Evolutionary conservation across 75 land plant genomes (phyloP).

Genomic region (Pinus albicaulis): DNA sequence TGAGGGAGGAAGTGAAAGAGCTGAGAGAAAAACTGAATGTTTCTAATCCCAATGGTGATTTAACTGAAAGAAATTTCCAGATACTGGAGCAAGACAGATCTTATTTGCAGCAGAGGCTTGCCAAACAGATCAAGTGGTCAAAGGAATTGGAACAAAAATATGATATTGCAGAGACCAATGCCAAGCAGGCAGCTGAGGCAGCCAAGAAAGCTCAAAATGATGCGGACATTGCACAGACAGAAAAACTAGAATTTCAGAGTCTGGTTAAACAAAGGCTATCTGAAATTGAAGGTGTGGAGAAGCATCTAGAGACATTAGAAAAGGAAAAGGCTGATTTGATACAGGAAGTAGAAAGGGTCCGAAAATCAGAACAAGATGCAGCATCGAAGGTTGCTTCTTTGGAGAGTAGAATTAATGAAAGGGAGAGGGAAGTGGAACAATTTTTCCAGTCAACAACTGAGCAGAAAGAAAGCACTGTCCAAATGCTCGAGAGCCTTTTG

Average conservation of each 20-base stretch:
- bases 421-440: slow-evolving; percentile 22
- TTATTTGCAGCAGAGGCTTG: slow-evolving; percentile 15
- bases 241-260: slow-evolving; percentile 20
- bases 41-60: too few relatives aligned
- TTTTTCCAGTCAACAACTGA: slow-evolving; percentile 23
- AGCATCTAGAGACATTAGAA: slow-evolving; percentile 8
- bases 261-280: slow-evolving; percentile 5
- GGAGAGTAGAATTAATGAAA: slow-evolving; percentile 24
- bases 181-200: slow-evolving; percentile 14
- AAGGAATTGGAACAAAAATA: slow-evolving; percentile 28
- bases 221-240: slow-evolving; percentile 15
- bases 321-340: slow-evolving; percentile 15
- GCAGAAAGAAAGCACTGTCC: slow-evolving; percentile 25
- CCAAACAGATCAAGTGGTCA: slow-evolving; percentile 10
- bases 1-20: too few relatives aligned
- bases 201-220: slow-evolving; percentile 22
- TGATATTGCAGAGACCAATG: slow-evolving; percentile 16
- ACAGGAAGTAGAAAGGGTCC: slow-evolving; percentile 14
- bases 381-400: slow-evolving; percentile 8
- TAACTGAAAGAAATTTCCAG: too few relatives aligned
- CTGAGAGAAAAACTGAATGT: too few relatives aligned
- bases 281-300: slow-evolving; percentile 5
- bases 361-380: slow-evolving; percentile 18
- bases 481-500: slow-evolving; percentile 23
- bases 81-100: slow-evolving; percentile 13